Evolutionary conservation across 129 eudicot genomes (phyloP), one percentile per base, ranked within the genome.

Genomic region (Dittrichia graveolens): DNA sequence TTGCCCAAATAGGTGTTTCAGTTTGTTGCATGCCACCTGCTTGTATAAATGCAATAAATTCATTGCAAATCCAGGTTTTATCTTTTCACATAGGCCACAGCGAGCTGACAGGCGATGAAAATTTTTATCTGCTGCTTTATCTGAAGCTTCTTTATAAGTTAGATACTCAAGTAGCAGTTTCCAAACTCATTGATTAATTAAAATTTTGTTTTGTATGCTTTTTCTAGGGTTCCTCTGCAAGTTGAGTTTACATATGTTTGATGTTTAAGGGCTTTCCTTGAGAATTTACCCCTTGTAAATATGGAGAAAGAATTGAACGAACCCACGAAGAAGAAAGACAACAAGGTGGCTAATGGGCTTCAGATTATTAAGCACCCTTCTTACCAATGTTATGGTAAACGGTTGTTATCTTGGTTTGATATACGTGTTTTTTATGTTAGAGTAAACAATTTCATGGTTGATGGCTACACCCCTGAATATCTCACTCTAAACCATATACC

Each of bases 401-500:
- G 63, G 45, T 77, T 85, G 12, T 69, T 84, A 56, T 54, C 85
- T 4, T 86, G 97, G 96, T 89, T 91, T 65, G 96, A 88, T 69
- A 67, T 86, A 49, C 81, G 90, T 24, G 97, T 91, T 35, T 91
- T 91, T 49, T 91, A 88, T 55, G 86, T 91, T 53, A 81, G 96
- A 81, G 80, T 91, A 71, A 86, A 88, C 82, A 84, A 88, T 77
- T 83, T 86, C 61, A 11, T 69, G 67, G 86, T 88, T 13, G 97
- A 91, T 73, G 87, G 82, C 59, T 66, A 83, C 5, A 86, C 90
- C 69, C 97, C 97, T 14, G 82, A 77, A 43, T 76, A 34, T 63
- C 89, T 91, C 19, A 80, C 83, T 19, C 86, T 91, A 66, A 86
- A 86, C 72, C 97, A 88, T 75, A 76, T 88, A 61, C 93, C 93